A percentile compares a stretch with the other conserved stretches of the same genome.
phyloP scores from a whole-genome alignment of 371 early-diverging fungal genomes.

The Mortierella sp. region DNA sequence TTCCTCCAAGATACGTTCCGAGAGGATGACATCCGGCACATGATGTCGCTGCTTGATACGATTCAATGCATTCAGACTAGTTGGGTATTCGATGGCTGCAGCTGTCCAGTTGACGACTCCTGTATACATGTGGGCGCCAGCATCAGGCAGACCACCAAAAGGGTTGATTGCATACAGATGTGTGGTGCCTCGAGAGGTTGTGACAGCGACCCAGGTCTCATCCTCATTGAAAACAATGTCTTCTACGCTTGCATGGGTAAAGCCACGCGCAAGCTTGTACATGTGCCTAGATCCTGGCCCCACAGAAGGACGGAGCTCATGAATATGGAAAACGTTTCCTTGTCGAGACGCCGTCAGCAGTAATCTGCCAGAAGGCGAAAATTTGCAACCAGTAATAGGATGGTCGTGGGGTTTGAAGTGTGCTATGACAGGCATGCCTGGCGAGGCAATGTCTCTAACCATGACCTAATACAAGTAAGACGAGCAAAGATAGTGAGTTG shows the following conservation, averaged over 20 bases:
- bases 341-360: constrained; percentile 79
- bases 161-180: constrained; percentile 81
- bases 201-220: constrained; percentile 82
- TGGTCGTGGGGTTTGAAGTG: constrained; percentile 84
- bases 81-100: constrained; percentile 49
- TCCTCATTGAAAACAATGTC: constrained; percentile 78
- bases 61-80: constrained; percentile 55
- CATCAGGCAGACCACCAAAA: constrained; percentile 73
- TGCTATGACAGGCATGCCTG: constrained; percentile 62
- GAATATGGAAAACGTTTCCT: constrained; percentile 82
- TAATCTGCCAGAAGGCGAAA: constrained; percentile 75
- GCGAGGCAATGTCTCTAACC: constrained; percentile 51
- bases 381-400: constrained; percentile 70
- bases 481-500: not conserved
- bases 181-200: constrained; percentile 82
- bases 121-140: constrained; percentile 65
- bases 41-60: constrained; percentile 65
- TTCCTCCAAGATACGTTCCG: constrained; percentile 10
- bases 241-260: constrained; percentile 80
- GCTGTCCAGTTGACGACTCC: constrained; percentile 54
- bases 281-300: constrained; percentile 61
- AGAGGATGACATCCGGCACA: constrained; percentile 43
- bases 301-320: constrained; percentile 51
- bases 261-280: constrained; percentile 80
- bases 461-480: constrained; percentile 56